Percentiles rank a stretch among this genome's conserved stretches.
Conservation (phyloP, 1,284 basidiomycete species). For the Heliocybe sulcata region DNA sequence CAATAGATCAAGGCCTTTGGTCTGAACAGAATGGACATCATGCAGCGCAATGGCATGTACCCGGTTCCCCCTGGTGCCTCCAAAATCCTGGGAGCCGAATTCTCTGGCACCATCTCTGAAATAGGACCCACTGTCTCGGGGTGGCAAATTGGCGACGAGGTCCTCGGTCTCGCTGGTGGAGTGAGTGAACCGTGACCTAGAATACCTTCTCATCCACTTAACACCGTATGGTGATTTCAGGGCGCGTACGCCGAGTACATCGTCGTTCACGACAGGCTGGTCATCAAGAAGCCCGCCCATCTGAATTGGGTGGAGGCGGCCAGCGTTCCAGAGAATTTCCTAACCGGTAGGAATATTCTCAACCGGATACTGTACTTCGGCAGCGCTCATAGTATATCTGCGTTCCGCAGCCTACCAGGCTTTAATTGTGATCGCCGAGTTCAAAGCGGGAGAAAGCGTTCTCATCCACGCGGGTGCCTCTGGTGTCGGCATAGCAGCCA, state of each 20-base stretch:
- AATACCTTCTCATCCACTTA: background rate
- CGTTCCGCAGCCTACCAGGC: slow-evolving; percentile 69
- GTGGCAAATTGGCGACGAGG: slow-evolving; percentile 78
- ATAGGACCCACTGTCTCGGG: slow-evolving; percentile 45
- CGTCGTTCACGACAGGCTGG: slow-evolving; percentile 55
- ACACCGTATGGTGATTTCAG: slow-evolving; percentile 27
- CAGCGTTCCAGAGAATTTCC: slow-evolving; percentile 79
- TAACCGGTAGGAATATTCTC: slow-evolving; percentile 62
- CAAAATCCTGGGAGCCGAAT: slow-evolving; percentile 86
- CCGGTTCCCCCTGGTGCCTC: slow-evolving; percentile 75
- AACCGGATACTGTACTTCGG: background rate
- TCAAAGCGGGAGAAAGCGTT: slow-evolving; percentile 70
- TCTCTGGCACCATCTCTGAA: slow-evolving; percentile 67
- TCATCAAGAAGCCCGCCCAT: slow-evolving; percentile 70
- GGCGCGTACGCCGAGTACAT: slow-evolving; percentile 94
- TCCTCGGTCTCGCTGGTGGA: slow-evolving; percentile 74
- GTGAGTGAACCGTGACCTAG: slow-evolving; percentile 28
- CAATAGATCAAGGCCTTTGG: slow-evolving; percentile 73
- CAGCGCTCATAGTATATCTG: slow-evolving; percentile 3
- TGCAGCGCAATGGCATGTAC: slow-evolving; percentile 74
- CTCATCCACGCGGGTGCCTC: slow-evolving; percentile 88
- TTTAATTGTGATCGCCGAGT: slow-evolving; percentile 60
- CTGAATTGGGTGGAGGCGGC: slow-evolving; percentile 83
- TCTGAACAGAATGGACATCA: slow-evolving; percentile 84
- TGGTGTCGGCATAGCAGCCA: slow-evolving; percentile 87